Base-by-base conservation (phyloP, 2,329 filamentous ascomycete species). In the Tothia fuscella region DNA sequence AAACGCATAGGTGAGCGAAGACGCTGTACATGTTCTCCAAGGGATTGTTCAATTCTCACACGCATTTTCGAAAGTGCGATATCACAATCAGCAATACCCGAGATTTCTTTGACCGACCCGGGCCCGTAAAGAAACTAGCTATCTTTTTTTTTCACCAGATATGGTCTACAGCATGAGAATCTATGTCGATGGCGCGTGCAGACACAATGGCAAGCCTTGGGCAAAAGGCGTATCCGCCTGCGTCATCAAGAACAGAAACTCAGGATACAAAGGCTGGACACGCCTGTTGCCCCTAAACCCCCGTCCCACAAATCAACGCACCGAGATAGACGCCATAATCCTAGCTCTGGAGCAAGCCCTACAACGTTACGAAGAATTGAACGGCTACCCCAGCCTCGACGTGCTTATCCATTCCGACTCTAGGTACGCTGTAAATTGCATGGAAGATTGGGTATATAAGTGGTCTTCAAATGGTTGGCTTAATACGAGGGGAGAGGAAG, bases 331-430 rank as follows among this genome's bases (percentile, higher is more conserved):
- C 1, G 59, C 56, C 29, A 50, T 38, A 10, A 38, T 38, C 35
- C 9, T 38, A 16, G 35, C 16, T 6, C 21, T 21, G 35, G 35
- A 38, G 35, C 6, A 22, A 19, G 35, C 19, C 26, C 12, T 40
- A 10, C 33, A 55, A 12, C 53, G 43, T 40, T 51, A 51, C 28
- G 0, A 49, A 0, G 28, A 49, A 3, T 46, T 61, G 3, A 1
- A 48, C 6, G 5, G 6, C 1, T 4, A 21, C 3, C 56, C 56
- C 1, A 12, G 13, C 1, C 4, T 61, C 3, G 5, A 46, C 0
- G 49, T 64, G 33, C 54, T 22, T 2, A 60, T 65, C 28, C 30
- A 53, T 25, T 54, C 60, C 5, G 60, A 64, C 45, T 65, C 60
- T 0, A 47, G 39, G 25, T 64, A 62, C 42, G 60, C 53, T 1